Conservation (phyloP, 2,329 filamentous ascomycete species). For the Fusarium avenaceum region DNA sequence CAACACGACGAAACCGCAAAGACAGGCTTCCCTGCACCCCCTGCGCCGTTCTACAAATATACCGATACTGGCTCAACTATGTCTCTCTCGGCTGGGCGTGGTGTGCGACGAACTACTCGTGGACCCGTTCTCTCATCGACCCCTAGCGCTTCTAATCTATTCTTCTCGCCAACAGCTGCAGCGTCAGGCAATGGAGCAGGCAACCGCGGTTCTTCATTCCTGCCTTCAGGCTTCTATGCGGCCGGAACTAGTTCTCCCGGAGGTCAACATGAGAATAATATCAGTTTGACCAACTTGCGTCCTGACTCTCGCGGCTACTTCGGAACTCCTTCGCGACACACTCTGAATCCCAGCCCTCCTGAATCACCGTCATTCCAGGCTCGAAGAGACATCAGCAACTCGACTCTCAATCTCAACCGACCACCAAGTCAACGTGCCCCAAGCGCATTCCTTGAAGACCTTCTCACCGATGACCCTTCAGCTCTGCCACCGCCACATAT, state of each 20-base stretch:
- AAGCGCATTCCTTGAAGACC: constrained; percentile 89
- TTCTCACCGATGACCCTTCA: constrained; percentile 81
- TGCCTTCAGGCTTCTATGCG: constrained; percentile 93
- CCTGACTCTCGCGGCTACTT: constrained; percentile 69
- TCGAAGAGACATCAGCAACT: constrained; percentile 69
- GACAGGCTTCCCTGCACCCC: constrained; percentile 69
- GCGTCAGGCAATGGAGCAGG: constrained; percentile 72
- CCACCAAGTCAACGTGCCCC: constrained; percentile 80
- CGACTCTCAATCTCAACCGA: constrained; percentile 73
- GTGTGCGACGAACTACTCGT: constrained; percentile 65
- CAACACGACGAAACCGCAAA: constrained; percentile 80
- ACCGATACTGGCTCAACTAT: constrained; percentile 70
- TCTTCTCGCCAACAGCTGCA: constrained; percentile 94
- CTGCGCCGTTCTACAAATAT: constrained; percentile 75
- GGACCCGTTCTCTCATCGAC: constrained; percentile 67
- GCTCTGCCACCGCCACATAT: constrained; percentile 62
- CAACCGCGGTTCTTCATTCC: constrained; percentile 81
- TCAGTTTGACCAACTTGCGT: constrained; percentile 72
- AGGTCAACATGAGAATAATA: constrained; percentile 64
- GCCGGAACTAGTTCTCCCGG: constrained; percentile 69
- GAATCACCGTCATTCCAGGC: constrained; percentile 71
- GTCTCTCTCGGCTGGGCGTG: constrained; percentile 65
- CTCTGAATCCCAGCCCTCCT: constrained; percentile 69
- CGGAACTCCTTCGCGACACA: constrained; percentile 56
- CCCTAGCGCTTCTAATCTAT: constrained; percentile 78